Evolutionary conservation across 495 filamentous ascomycete genomes (phyloP), one percentile per base, ranked within the genome.

Genomic region (Penicillium atrosanguineum): DNA sequence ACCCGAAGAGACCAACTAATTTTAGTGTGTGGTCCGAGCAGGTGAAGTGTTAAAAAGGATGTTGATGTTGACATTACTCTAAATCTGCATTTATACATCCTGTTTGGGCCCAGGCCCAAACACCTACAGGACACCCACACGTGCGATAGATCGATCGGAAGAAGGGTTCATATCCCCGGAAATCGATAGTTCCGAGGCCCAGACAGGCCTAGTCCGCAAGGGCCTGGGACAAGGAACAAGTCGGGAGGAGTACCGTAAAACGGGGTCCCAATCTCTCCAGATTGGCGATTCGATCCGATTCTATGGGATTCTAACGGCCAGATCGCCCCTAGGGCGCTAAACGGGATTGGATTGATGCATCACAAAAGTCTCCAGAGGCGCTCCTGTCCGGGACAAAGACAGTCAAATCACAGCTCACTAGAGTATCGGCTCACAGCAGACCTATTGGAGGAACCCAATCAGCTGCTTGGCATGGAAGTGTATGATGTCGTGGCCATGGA

Each of bases 391-490:
- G n/a, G n/a, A n/a, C n/a, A n/a, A n/a, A n/a, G n/a, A n/a, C 16
- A 39, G 37, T 15, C 15, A 39, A 39, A 31, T 31, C 28, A 31
- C 28, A 9, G 28, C 28, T 4, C 28, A 9, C 2, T 9, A 1
- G 28, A 9, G 11, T 31, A 31, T 31, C n/a, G 19, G 31, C 1
- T 34, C 9, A 34, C 31, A 34, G 31, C 1, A 1, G 4, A 5
- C 31, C 28, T 6, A 31, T 31, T 34, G 11, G 31, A 4, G 31
- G 11, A 34, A 14, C 6, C 50, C 50, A 52, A 52, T 52, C 50
- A 46, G 40, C n/a, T n/a, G n/a, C 23, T 23, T 61, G 58, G 53
- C 58, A 43, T 11, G 16, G 42, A 44, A n/a, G 42, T 14, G 42
- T 23, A 44, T 26, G 14, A 20, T 44, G 42, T 44, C 16, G 15